phyloP scores from a whole-genome alignment of 495 filamentous ascomycete genomes.

The Penicillium goetzii region DNA sequence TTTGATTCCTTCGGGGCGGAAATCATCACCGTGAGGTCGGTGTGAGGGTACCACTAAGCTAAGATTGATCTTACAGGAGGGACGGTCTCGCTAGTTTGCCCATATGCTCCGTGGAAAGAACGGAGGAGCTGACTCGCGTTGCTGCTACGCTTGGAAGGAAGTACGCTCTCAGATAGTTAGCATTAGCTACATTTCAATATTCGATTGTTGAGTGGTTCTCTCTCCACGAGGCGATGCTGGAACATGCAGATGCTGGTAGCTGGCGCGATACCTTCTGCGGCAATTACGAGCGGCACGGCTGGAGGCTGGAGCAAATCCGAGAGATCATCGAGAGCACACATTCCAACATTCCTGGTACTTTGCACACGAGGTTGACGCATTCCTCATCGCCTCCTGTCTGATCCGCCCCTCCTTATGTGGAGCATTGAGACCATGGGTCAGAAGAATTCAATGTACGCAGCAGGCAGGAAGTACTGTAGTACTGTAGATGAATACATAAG shows the following conservation, averaged over 20 bases:
- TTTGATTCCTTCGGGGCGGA: background rate
- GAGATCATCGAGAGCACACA: slow-evolving; percentile 1
- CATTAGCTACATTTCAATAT: background rate
- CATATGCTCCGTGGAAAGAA: background rate
- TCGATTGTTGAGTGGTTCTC: background rate
- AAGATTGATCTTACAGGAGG: background rate
- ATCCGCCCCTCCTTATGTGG: background rate
- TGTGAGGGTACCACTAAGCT: background rate
- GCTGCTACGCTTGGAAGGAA: background rate
- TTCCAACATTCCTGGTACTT: background rate
- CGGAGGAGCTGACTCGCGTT: background rate
- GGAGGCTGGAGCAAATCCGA: slow-evolving; percentile 8
- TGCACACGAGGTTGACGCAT: slow-evolving; percentile 14
- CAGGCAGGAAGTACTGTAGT: background rate
- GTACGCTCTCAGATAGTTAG: background rate
- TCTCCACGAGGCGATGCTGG: background rate
- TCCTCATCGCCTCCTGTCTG: slow-evolving; percentile 2
- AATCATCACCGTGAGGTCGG: background rate
- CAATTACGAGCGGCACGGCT: slow-evolving; percentile 15
- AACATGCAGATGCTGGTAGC: slow-evolving; percentile 7
- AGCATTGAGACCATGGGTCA: background rate
- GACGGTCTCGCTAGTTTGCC: background rate
- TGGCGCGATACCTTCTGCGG: slow-evolving; percentile 11
- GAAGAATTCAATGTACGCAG: background rate
- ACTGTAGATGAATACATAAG: background rate